Percentiles rank a stretch among this genome's conserved stretches.
These are phyloP conservation scores for Plectosphaerella plurivora DNA, from an alignment of 2,329 filamentous ascomycete species.

Conservation along the genomic window DNA sequence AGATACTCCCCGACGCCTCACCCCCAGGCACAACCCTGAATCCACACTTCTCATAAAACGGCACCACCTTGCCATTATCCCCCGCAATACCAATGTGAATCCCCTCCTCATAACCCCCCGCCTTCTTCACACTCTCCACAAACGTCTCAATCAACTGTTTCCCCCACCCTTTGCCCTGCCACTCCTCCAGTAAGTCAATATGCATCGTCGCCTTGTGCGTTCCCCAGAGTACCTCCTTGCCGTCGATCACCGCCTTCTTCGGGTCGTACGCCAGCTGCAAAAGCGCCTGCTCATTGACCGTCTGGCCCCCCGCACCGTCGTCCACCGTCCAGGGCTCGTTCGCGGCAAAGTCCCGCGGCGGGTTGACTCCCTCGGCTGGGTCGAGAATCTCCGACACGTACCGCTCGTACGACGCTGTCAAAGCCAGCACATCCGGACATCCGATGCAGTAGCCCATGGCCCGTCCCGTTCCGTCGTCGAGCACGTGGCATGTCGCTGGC, in stretches of 20 bases:
- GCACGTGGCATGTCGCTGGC: conserved; percentile 39
- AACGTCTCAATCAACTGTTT: conserved; percentile 33
- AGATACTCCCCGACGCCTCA: conserved; percentile 27
- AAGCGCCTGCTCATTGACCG: conserved; percentile 28
- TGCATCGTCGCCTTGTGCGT: conserved; percentile 42
- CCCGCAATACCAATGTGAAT: conserved; percentile 38
- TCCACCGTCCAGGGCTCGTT: neutral
- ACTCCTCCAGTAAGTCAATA: conserved; percentile 39
- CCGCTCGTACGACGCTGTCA: conserved; percentile 29
- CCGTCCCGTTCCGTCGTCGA: conserved; percentile 39
- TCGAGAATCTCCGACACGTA: conserved; percentile 33
- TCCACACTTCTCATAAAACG: conserved; percentile 42
- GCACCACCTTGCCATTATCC: conserved; percentile 43
- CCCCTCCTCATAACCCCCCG: conserved; percentile 25
- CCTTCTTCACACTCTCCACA: conserved; percentile 28
- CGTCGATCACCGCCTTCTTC: conserved; percentile 16
- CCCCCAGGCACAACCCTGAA: conserved; percentile 33
- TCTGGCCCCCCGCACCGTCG: neutral
- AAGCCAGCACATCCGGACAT: conserved; percentile 34
- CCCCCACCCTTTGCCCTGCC: conserved; percentile 40
- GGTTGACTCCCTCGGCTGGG: conserved; percentile 12
- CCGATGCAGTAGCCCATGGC: conserved; percentile 48
- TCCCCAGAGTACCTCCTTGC: conserved; percentile 26
- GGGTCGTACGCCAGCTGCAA: conserved; percentile 34
- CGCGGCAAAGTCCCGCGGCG: conserved; percentile 1